These are phyloP conservation scores for Chrysosporium queenslandicum DNA, from an alignment of 2,329 filamentous ascomycete genomes.

Conservation along the genomic window DNA sequence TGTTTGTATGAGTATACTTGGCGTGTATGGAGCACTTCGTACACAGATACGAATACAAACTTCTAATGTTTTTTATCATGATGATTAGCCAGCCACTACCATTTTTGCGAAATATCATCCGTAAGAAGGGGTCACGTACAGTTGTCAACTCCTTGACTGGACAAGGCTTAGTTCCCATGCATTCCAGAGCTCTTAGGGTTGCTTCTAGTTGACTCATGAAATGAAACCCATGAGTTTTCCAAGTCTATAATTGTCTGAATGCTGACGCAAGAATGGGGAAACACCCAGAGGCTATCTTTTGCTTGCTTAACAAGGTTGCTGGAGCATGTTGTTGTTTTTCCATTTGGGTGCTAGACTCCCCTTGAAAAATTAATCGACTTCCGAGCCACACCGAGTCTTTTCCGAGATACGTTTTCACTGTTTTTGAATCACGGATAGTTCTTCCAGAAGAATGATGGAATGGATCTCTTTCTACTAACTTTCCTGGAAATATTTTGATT, in stretches of 20 bases:
- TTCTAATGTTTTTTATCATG: no score
- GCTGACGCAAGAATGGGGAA: no score
- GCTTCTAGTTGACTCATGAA: neutral
- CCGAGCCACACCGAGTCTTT: neutral
- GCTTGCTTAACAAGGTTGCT: neutral
- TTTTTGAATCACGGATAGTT: neutral
- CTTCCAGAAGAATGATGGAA: neutral
- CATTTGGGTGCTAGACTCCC: neutral
- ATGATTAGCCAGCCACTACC: no score
- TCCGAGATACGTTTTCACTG: neutral
- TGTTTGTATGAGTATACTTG: no score
- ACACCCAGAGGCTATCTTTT: neutral
- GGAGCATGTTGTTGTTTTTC: neutral
- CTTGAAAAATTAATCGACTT: neutral
- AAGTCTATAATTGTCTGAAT: no score
- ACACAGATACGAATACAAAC: no score
- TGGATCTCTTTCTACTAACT: neutral
- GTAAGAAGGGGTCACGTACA: no score
- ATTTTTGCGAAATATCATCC: no score
- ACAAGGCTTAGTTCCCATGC: neutral
- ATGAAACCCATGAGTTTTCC: no score
- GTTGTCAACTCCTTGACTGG: no score
- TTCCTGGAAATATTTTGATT: neutral
- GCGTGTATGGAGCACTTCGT: no score
- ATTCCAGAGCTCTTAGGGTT: neutral